Base-by-base conservation (phyloP, 1,139 yeast genomes). In the Geotrichum phurueaensis region DNA sequence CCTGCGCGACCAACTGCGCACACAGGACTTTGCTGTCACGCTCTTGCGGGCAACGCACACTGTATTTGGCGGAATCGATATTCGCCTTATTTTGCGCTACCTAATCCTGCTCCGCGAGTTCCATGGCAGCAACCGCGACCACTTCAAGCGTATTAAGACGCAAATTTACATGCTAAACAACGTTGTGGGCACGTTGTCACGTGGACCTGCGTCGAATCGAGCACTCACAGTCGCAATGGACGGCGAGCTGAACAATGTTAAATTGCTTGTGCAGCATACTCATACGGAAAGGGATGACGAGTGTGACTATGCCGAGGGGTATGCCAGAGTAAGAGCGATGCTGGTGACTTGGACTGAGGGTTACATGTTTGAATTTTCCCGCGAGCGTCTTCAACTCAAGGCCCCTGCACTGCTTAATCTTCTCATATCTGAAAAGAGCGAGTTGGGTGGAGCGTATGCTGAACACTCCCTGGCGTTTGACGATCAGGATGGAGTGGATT, bases 91-190 rank as follows among this genome's bases (percentile, higher is more conserved):
- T 23, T 29, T 58, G n/a, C 20, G 56, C 23, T 60, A 54, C 53
- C 58, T 55, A 54, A 53, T 62, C 10, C 56, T 33, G 18, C 49
- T 31, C 12, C 50, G 59, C n/a, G 23, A 22, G 15, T 43, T 52
- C 62, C 13, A 53, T 53, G 52, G 64, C 60, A 15, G 50, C 63
- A 39, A 43, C 54, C 23, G 43, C 60, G n/a, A 56, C 10, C 22
- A 47, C 25, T n/a, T 64, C n/a, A 63, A 59, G 39, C 49, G 57
- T 4, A 56, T 62, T 10, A 20, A 52, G 58, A 18, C 55, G 57
- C 58, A 58, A 48, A n/a, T 54, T 6, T 54, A 58, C 39, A 54
- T 58, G 55, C 25, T 58, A 36, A 50, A 58, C 49, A 29, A 48
- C 27, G 53, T 54, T n/a, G 27, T 58, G 18, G 39, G 56, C 13